Conservation (phyloP, 768 basidiomycete genomes). For the Panaeolus papilionaceus region DNA sequence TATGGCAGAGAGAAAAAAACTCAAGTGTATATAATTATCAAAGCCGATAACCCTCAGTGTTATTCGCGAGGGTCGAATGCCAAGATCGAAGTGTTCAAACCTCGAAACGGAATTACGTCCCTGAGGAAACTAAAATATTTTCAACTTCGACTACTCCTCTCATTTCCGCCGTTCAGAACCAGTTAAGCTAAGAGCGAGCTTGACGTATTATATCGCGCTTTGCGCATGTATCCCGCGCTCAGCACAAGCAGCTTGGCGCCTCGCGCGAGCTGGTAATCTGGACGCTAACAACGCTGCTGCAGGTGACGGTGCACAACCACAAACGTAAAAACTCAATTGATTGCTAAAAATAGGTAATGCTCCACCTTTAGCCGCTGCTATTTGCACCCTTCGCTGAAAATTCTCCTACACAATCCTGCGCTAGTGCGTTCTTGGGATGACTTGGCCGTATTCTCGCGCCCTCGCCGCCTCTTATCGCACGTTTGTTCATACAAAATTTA, state of each 20-base stretch:
- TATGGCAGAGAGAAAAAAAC: neutral
- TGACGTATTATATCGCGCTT: conserved; percentile 10
- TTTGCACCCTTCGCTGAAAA: neutral
- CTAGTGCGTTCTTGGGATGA: neutral
- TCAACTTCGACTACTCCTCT: neutral
- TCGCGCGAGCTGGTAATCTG: neutral
- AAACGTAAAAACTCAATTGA: neutral
- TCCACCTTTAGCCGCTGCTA: neutral
- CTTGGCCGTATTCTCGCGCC: conserved; percentile 9
- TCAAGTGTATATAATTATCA: neutral
- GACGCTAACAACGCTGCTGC: neutral
- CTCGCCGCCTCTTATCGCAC: neutral
- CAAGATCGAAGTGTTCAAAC: neutral
- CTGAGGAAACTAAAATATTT: conserved; percentile 1
- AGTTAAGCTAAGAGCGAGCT: neutral
- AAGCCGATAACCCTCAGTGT: neutral
- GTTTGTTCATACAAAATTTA: neutral
- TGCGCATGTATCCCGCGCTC: neutral
- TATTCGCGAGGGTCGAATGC: conserved; percentile 2
- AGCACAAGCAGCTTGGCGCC: neutral
- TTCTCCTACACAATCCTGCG: neutral
- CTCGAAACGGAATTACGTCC: conserved; percentile 5
- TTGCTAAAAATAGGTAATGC: conserved; percentile 13
- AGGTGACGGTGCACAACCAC: neutral
- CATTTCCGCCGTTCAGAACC: conserved; percentile 1